Evolutionary conservation across 2,329 filamentous ascomycete species (phyloP).

Genomic region (Sclerotinia minor): DNA sequence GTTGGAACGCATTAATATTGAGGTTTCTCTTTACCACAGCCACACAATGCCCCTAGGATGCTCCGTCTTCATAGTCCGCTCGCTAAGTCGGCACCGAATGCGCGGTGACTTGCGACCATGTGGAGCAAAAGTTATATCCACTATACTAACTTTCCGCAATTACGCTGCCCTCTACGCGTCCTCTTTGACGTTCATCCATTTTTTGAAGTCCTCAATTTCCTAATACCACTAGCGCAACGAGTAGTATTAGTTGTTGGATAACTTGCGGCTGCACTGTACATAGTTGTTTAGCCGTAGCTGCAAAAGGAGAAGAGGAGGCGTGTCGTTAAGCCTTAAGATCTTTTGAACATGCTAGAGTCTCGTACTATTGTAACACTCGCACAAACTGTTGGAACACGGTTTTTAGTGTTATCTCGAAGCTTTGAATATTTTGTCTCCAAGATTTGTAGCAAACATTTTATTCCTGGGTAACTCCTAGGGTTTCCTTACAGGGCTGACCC

Average conservation of each 20-base stretch:
- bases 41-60: not conserved
- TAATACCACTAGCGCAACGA: not conserved
- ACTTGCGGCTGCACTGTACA: too few species aligned
- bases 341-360: not conserved
- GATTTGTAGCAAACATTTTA: not conserved
- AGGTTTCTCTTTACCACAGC: not conserved
- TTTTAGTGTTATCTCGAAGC: not conserved
- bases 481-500: conserved; percentile 17
- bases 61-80: not conserved
- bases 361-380: not conserved
- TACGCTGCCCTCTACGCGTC: conserved; percentile 22
- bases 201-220: not conserved
- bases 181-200: not conserved
- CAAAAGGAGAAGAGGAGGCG: not conserved
- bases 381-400: not conserved
- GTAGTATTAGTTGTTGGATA: not conserved
- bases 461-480: conserved; percentile 1
- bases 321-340: conserved; percentile 1
- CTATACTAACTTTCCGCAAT: conserved; percentile 17
- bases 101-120: conserved; percentile 2
- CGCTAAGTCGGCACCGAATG: conserved; percentile 6
- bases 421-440: not conserved
- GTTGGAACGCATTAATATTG: not conserved
- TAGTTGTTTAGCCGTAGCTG: not conserved
- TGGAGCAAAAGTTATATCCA: conserved; percentile 10